Conservation (phyloP, 306 rosid genomes). For the Inga oerstediana region DNA sequence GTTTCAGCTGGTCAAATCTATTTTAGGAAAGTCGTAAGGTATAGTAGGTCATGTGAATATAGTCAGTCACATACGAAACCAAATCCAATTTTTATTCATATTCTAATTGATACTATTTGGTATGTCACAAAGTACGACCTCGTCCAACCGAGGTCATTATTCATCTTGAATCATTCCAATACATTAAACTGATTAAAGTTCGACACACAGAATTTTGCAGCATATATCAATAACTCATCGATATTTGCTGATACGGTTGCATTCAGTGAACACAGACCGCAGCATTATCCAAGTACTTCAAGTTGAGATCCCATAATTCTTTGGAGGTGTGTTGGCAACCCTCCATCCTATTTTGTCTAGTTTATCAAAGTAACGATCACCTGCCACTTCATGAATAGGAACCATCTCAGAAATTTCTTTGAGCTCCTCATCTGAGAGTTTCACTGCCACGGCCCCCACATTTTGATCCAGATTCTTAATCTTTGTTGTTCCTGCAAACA, state of each 20-base stretch:
- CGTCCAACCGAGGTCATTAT: neutral
- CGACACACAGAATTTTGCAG: neutral
- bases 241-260: too few relatives aligned
- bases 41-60: neutral
- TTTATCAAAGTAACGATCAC: neutral
- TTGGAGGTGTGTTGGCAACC: neutral
- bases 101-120: neutral
- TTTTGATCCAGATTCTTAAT: constrained; percentile 1
- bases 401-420: neutral
- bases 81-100: neutral
- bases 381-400: constrained; percentile 1
- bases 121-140: neutral
- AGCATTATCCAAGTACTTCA: neutral
- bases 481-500: neutral
- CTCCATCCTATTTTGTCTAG: neutral
- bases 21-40: neutral
- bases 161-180: neutral
- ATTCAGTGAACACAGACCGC: neutral
- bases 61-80: neutral
- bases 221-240: too few relatives aligned
- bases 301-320: neutral
- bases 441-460: neutral
- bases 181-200: neutral
- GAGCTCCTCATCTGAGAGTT: neutral
- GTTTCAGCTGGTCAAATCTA: neutral